Percentiles rank a stretch among this genome's conserved stretches.
These are phyloP conservation scores for Kluyveromyces nonfermentans DNA, from an alignment of 805 yeast genomes.

Conservation along the genomic window DNA sequence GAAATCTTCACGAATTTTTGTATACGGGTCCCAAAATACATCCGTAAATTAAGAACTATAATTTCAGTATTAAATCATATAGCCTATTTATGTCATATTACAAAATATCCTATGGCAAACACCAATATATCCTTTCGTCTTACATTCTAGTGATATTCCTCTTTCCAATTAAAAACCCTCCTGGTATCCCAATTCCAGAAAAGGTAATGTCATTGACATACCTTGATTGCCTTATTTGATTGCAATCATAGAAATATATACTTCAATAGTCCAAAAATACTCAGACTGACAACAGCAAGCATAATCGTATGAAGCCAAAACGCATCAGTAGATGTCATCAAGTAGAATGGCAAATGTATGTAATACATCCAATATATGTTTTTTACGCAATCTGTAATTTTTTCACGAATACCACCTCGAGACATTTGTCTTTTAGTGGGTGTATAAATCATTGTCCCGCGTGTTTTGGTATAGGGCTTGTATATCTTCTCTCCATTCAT, in stretches of 20 bases:
- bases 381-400: constrained; percentile 23
- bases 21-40: background rate
- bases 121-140: background rate
- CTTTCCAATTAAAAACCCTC: background rate
- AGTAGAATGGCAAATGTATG: constrained; percentile 36
- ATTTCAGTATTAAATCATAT: too few relatives aligned
- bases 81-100: background rate
- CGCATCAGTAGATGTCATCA: constrained; percentile 36
- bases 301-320: constrained; percentile 32
- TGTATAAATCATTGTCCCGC: constrained; percentile 23
- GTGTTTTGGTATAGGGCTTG: constrained; percentile 4
- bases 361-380: constrained; percentile 37
- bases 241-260: constrained; percentile 17
- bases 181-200: background rate
- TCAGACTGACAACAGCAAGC: constrained; percentile 29
- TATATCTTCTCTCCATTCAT: background rate
- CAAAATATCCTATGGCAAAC: background rate
- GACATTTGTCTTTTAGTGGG: constrained; percentile 25
- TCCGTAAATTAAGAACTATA: background rate
- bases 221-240: background rate
- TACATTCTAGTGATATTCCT: background rate
- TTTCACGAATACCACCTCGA: constrained; percentile 17
- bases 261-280: constrained; percentile 32
- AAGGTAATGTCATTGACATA: background rate
- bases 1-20: background rate